Conservation (phyloP, 345 rosid genomes). For the Geranium brycei region DNA sequence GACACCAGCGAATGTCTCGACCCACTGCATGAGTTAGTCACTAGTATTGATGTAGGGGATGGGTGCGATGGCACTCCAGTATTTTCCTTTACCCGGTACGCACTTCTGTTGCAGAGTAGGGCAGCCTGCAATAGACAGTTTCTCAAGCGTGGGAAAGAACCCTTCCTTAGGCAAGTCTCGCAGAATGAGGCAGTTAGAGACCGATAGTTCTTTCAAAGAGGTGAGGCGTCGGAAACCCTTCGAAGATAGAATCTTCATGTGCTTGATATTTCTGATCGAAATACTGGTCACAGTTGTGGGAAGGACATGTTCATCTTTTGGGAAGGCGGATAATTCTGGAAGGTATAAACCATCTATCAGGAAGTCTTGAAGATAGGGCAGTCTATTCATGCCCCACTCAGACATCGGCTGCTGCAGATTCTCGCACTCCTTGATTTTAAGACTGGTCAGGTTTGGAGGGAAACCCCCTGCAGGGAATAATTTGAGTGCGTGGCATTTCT, state of each 20-base stretch:
- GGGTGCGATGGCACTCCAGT: slow-evolving; percentile 12
- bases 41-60: slow-evolving; percentile 8
- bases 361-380: slow-evolving; percentile 18
- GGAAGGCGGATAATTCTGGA: slow-evolving; percentile 11
- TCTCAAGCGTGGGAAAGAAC: slow-evolving; percentile 13
- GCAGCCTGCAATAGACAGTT: slow-evolving; percentile 9
- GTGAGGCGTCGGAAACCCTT: slow-evolving; percentile 15
- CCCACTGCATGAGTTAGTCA: background rate
- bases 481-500: slow-evolving; percentile 3
- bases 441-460: slow-evolving; percentile 14
- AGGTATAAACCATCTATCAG: slow-evolving; percentile 1
- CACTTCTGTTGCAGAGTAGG: slow-evolving; percentile 16
- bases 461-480: slow-evolving; percentile 19
- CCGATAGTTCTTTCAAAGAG: slow-evolving; percentile 11
- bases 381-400: slow-evolving; percentile 15
- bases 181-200: slow-evolving; percentile 16
- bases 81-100: slow-evolving; percentile 13
- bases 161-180: slow-evolving; percentile 14
- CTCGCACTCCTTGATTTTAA: slow-evolving; percentile 10
- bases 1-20: background rate
- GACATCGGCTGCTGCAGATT: slow-evolving; percentile 9
- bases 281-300: slow-evolving; percentile 15
- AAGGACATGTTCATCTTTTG: slow-evolving; percentile 15
- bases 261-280: slow-evolving; percentile 5
- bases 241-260: slow-evolving; percentile 8